Evolutionary conservation across 1,284 basidiomycete genomes (phyloP), one percentile per base, ranked within the genome.

Genomic region (Cryptococcus sp.): DNA sequence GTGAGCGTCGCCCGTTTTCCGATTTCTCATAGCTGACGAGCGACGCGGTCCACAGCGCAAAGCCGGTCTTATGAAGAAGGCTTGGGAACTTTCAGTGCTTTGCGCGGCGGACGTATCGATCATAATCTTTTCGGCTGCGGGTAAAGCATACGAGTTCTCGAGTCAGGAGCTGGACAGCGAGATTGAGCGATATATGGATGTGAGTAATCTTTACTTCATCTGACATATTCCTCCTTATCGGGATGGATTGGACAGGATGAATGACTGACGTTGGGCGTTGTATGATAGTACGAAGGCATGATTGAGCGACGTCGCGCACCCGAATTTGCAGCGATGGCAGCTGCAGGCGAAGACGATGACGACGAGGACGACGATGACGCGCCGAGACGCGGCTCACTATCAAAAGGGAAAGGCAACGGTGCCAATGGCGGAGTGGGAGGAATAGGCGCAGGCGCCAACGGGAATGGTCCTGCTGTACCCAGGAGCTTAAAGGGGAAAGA

Each of bases 41-140:
- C 30, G 30, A 35, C 13, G 8, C 30, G 20, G 4, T 20, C 10
- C 46, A 13, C 60, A 78, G 72, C 70, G 78, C 39, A 79, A 79
- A 65, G 77, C 77, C 10, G 78, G 78, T 30, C 55, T 79, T 50
- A 77, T 79, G 76, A 79, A 79, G 63, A 79, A 79, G 61, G 78
- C 78, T 17, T 79, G 77, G 75, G 78, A 79, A 61, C 63, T 79
- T 43, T 72, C 69, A 7, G 78, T 79, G 1, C 69, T 79, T 10
- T 78, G 77, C 57, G 74, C 68, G 11, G 78, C 76, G 16, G 75
- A 76, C 53, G 76, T 79, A 16, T 76, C 73, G n/a, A 71, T 79
- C 49, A 55, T 79, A 54, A 77, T 79, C 67, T 79, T 79, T 57
- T 67, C 68, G 20, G 60, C 67, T 20, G 63, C 62, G 47, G 77